Evolutionary conservation across 768 basidiomycete genomes (phyloP), one percentile per base, ranked within the genome.

Genomic region (Leccinum olivaceopallidum): DNA sequence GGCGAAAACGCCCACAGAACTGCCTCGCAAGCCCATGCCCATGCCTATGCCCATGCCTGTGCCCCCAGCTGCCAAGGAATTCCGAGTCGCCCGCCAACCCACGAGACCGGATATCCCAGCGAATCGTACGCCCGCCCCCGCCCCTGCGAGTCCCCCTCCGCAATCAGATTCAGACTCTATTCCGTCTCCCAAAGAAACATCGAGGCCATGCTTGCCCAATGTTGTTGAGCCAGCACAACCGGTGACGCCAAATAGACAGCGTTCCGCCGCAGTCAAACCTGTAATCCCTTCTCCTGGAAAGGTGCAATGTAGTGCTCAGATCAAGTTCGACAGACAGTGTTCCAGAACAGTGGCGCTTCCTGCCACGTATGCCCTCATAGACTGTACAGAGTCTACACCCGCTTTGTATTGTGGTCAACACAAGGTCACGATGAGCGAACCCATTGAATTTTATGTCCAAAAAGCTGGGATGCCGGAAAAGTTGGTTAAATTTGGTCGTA

Each of bases 401-500:
- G 72, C 58, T 20, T 65, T 80, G 18, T 91, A 85, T 71, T 92
- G 89, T 65, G 77, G 78, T 70, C 85, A 89, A 67, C 92, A 93
- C 30, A 8, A 30, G 30, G 30, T 8, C 30, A 30, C 8, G 9
- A 30, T 30, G 30, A 30, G 30, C 30, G 8, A 30, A 30, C 8
- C 30, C 30, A 8, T 30, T 30, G 30, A 8, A 12, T 89, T 84
- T 64, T 86, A 85, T 67, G 75, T 81, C n/a, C 75, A 77, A 51
- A 81, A 78, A 57, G 77, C 72, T 36, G 78, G 77, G 14, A 60
- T 22, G 61, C 44, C 50, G 14, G 74, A 65, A 51, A 77, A 75
- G 60, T 88, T 81, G 77, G 77, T 92, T 20, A 74, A 80, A 28
- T 90, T 89, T 68, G 76, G 78, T 57, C 79, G 89, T 88, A 68